Evolutionary conservation across 768 basidiomycete genomes (phyloP).

Genomic region (Boletus huronensis): DNA sequence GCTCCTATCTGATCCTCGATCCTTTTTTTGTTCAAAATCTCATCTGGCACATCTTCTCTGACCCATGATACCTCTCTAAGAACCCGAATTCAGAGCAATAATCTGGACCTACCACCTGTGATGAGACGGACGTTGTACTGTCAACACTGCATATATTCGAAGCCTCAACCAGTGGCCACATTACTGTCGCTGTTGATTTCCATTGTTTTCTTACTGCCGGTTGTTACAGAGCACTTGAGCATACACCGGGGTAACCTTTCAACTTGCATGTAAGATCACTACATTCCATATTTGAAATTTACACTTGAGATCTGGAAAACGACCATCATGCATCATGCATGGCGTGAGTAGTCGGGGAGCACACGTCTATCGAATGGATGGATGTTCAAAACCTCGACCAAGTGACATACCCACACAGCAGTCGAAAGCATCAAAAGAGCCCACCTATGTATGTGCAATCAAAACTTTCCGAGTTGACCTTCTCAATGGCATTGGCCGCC

Average conservation of each 20-base stretch:
- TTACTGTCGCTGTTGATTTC: no score
- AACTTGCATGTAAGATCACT: not conserved
- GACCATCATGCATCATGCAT: not conserved
- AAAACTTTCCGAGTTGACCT: not conserved
- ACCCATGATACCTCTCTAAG: conserved; percentile 8
- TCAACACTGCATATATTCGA: not conserved
- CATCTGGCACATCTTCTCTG: not conserved
- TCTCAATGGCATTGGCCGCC: not conserved
- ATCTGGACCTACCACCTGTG: not conserved
- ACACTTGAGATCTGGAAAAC: not conserved
- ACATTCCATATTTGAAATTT: not conserved
- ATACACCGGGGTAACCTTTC: not conserved
- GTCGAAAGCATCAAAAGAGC: not conserved
- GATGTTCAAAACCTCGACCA: no score
- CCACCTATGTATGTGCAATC: not conserved
- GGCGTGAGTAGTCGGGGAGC: not conserved
- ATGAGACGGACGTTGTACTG: not conserved
- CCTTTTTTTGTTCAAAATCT: not conserved
- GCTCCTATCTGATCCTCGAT: conserved; percentile 99
- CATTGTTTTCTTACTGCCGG: no score
- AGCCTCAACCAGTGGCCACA: not conserved
- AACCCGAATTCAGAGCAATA: conserved; percentile 15
- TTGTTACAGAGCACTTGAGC: not conserved
- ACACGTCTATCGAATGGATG: not conserved
- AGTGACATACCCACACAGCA: no score